phyloP scores from a whole-genome alignment of 495 filamentous ascomycete genomes.

The Amorphotheca resinae region DNA sequence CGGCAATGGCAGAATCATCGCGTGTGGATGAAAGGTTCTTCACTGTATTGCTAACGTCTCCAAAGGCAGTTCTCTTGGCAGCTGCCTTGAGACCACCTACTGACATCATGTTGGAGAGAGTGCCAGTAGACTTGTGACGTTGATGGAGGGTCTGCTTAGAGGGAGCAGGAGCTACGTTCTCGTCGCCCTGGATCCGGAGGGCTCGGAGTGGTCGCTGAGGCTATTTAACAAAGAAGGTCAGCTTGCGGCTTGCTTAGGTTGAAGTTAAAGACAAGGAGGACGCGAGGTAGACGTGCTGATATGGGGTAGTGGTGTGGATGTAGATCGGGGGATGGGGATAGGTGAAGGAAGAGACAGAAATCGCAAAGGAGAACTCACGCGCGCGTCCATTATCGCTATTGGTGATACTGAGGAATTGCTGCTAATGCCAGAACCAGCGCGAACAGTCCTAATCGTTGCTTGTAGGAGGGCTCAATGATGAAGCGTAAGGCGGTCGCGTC shows the following conservation, averaged over 20 bases:
- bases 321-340: background rate
- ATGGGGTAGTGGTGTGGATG: constrained; percentile 3
- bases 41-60: constrained; percentile 64
- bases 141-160: constrained; percentile 55
- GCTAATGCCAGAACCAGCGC: constrained; percentile 12
- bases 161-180: constrained; percentile 51
- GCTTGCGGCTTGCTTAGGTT: background rate
- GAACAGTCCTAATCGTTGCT: constrained; percentile 4
- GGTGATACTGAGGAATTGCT: constrained; percentile 21
- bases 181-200: constrained; percentile 55
- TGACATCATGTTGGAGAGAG: constrained; percentile 41
- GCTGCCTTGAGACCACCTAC: constrained; percentile 50
- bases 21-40: constrained; percentile 32
- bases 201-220: constrained; percentile 57
- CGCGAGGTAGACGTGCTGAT: constrained; percentile 2
- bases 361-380: constrained; percentile 20
- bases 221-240: constrained; percentile 33
- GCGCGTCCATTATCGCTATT: constrained; percentile 24
- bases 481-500: constrained; percentile 17
- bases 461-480: constrained; percentile 7
- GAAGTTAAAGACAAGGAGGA: no score
- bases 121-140: constrained; percentile 69
- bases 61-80: constrained; percentile 64
- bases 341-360: constrained; percentile 7
- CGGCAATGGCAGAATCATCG: constrained; percentile 38